A percentile compares a stretch with the other conserved stretches of the same genome.
Evolutionary conservation across 2,329 filamentous ascomycete species (phyloP).

Genomic region (Ophiostoma perfectum): DNA sequence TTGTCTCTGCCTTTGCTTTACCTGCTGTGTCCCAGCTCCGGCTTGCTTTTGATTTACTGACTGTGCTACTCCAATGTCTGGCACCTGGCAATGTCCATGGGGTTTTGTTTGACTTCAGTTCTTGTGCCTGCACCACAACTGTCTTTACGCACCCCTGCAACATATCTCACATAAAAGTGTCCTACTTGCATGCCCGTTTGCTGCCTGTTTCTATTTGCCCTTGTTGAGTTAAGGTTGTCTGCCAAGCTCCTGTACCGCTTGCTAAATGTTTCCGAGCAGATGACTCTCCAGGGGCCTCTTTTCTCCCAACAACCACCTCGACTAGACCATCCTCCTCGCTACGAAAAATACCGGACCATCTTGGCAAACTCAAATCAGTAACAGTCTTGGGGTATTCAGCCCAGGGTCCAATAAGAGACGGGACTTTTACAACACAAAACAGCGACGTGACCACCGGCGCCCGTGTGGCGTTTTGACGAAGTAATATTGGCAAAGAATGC

Average conservation of each 20-base stretch:
- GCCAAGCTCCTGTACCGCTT: neutral
- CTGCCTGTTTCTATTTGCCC: neutral
- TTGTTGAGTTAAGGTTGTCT: neutral
- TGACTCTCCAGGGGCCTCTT: no score
- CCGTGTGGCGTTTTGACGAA: no score
- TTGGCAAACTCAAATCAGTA: neutral
- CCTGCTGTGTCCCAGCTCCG: no score
- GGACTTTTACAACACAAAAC: no score
- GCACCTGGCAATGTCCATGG: no score
- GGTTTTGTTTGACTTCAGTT: neutral
- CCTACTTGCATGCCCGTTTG: conserved; percentile 5
- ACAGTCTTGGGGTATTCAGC: no score
- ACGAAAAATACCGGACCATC: neutral
- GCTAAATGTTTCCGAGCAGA: neutral
- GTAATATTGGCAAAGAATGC: no score
- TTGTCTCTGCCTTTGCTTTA: neutral
- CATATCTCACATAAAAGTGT: no score
- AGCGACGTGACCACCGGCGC: no score
- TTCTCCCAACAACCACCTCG: no score
- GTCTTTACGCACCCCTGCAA: neutral
- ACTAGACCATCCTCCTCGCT: neutral
- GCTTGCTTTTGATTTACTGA: neutral
- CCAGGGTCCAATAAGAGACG: no score
- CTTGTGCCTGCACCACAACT: neutral
- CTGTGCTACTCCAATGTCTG: neutral